A percentile compares a stretch with the other conserved stretches of the same genome.
Evolutionary conservation across 2,329 filamentous ascomycete species (phyloP).

Genomic region (Zasmidium cellare): DNA sequence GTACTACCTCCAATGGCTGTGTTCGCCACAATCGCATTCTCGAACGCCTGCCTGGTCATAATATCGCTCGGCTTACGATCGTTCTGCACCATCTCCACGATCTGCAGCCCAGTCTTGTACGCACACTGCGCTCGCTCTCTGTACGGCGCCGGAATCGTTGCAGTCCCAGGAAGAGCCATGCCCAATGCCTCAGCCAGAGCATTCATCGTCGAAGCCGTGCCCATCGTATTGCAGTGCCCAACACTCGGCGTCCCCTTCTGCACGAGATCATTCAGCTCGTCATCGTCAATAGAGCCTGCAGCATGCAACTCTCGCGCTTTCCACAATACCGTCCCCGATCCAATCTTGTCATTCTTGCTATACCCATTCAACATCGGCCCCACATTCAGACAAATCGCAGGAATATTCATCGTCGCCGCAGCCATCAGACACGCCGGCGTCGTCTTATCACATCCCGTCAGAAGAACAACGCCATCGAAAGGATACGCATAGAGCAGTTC

Average conservation of each 20-base stretch:
- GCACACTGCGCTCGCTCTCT: constrained; percentile 31
- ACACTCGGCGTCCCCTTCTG: constrained; percentile 29
- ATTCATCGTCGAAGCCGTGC: constrained; percentile 35
- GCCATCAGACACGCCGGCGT: constrained; percentile 35
- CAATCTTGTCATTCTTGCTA: constrained; percentile 23
- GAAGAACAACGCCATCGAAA: constrained; percentile 32
- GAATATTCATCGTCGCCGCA: constrained; percentile 33
- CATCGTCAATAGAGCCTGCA: constrained; percentile 29
- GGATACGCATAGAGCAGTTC: constrained; percentile 33
- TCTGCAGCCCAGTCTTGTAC: constrained; percentile 32
- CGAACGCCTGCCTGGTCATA: constrained; percentile 56
- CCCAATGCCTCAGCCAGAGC: constrained; percentile 33
- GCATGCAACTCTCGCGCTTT: constrained; percentile 33
- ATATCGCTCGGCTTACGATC: constrained; percentile 51
- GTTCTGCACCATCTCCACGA: constrained; percentile 32
- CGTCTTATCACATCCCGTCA: constrained; percentile 35
- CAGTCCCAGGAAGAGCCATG: constrained; percentile 32
- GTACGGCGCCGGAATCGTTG: constrained; percentile 32
- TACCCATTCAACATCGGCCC: constrained; percentile 35
- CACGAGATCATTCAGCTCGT: constrained; percentile 28
- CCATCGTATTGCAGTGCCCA: constrained; percentile 36
- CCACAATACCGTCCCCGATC: constrained; percentile 33
- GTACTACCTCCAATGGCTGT: constrained; percentile 59
- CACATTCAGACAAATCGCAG: constrained; percentile 33
- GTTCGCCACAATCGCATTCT: constrained; percentile 57